phyloP scores from a whole-genome alignment of 1,139 yeast genomes.

The Diutina ranongensis region DNA sequence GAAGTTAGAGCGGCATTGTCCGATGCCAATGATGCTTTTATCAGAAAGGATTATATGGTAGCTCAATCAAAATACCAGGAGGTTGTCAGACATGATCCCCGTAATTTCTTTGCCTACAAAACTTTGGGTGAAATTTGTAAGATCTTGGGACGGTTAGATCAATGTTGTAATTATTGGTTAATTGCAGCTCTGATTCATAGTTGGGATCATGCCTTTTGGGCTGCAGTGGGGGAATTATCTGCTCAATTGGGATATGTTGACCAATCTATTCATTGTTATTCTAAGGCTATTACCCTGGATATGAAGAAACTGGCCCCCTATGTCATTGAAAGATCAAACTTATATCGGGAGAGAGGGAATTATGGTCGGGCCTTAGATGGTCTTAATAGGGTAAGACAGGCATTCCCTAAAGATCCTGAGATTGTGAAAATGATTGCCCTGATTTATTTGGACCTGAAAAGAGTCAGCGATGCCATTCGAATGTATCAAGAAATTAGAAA shows the following conservation, averaged over 20 bases:
- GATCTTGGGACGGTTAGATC: slow-evolving; percentile 51
- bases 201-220: slow-evolving; percentile 75
- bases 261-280: slow-evolving; percentile 78
- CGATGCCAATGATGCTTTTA: slow-evolving; percentile 73
- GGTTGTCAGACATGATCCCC: slow-evolving; percentile 67
- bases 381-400: slow-evolving; percentile 47
- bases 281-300: slow-evolving; percentile 44
- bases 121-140: slow-evolving; percentile 78
- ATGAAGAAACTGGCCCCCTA: slow-evolving; percentile 38
- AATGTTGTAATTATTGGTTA: slow-evolving; percentile 74
- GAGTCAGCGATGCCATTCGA: slow-evolving; percentile 71
- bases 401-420: slow-evolving; percentile 50
- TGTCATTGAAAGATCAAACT: slow-evolving; percentile 48
- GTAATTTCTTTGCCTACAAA: slow-evolving; percentile 73
- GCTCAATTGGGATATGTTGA: slow-evolving; percentile 57
- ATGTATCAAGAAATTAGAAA: slow-evolving; percentile 61
- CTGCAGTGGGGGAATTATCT: slow-evolving; percentile 68
- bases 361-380: slow-evolving; percentile 67
- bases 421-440: slow-evolving; percentile 67
- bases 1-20: slow-evolving; percentile 58
- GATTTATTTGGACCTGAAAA: slow-evolving; percentile 62
- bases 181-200: slow-evolving; percentile 77
- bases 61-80: slow-evolving; percentile 63
- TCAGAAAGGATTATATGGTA: slow-evolving; percentile 45
- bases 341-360: slow-evolving; percentile 56